phyloP scores from a whole-genome alignment of 2,329 filamentous ascomycete species.

The Aspergillus tubingensis region DNA sequence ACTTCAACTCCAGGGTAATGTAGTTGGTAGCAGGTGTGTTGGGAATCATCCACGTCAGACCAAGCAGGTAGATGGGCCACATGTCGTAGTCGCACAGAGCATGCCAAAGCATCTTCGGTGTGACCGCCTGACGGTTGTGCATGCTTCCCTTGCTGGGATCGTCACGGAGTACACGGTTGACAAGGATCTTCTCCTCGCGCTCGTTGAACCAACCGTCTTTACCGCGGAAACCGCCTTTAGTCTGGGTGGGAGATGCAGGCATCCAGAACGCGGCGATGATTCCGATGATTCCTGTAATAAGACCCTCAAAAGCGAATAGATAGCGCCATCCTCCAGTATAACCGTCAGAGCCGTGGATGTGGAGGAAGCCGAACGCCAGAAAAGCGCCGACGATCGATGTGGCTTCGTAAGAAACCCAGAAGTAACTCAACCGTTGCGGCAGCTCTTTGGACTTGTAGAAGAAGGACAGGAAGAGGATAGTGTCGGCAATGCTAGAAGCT shows the following conservation, averaged over 20 bases:
- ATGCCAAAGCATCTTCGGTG: conserved; percentile 50
- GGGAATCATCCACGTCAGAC: conserved; percentile 47
- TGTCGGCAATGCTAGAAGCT: conserved; percentile 41
- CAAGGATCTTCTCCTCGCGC: conserved; percentile 68
- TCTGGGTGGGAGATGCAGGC: conserved; percentile 66
- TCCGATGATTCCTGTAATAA: conserved; percentile 57
- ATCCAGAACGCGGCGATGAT: conserved; percentile 61
- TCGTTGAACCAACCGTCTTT: conserved; percentile 68
- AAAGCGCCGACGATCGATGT: conserved; percentile 52
- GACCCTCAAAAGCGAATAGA: conserved; percentile 46
- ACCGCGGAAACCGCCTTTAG: conserved; percentile 61
- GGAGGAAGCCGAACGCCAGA: conserved; percentile 48
- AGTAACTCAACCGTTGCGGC: conserved; percentile 66
- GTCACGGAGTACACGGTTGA: conserved; percentile 62
- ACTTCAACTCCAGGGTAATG: conserved; percentile 48
- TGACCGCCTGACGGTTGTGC: conserved; percentile 61
- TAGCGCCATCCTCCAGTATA: conserved; percentile 45
- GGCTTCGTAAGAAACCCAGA: conserved; percentile 66
- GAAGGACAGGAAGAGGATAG: conserved; percentile 65
- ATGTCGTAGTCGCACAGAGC: conserved; percentile 58
- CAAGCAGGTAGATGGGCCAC: conserved; percentile 58
- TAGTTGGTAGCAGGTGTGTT: conserved; percentile 39
- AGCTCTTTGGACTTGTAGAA: conserved; percentile 74
- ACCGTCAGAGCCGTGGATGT: conserved; percentile 39
- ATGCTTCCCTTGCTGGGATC: conserved; percentile 62